Conservation (phyloP, 306 rosid species). For the Rosa lucieae region DNA sequence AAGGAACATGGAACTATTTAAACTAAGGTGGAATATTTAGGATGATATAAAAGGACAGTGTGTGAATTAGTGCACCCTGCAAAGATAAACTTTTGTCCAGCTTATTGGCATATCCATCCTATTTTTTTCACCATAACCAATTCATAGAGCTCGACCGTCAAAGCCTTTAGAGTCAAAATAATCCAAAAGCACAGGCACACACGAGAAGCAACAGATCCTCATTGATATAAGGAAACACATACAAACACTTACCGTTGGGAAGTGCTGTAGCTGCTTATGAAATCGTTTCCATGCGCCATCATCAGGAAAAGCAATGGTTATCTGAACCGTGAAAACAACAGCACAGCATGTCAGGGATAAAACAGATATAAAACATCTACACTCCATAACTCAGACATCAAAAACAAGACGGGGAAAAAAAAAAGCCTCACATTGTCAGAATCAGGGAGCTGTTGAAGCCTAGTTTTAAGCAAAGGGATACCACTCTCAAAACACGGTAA, state of each 20-base stretch:
- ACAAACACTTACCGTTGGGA: constrained; percentile 82
- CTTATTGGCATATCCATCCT: background rate
- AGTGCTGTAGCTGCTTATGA: constrained; percentile 90
- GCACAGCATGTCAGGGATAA: constrained; percentile 13
- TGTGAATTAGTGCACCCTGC: background rate
- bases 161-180: background rate
- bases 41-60: background rate
- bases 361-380: constrained; percentile 2
- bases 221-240: constrained; percentile 5
- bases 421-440: constrained; percentile 71
- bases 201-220: background rate
- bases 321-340: constrained; percentile 43
- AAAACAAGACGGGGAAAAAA: constrained; percentile 3
- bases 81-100: background rate
- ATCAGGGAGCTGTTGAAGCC: constrained; percentile 90
- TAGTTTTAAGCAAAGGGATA: constrained; percentile 82
- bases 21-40: background rate
- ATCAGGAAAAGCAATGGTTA: constrained; percentile 93
- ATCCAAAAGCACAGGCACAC: background rate
- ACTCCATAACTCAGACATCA: background rate
- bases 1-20: background rate
- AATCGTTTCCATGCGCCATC: constrained; percentile 99
- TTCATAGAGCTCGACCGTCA: background rate
- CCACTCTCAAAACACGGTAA: constrained; percentile 98
- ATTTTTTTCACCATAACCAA: background rate